Conservation (phyloP, 2,329 filamentous ascomycete species). For the Phaeosphaeriaceae sp. region DNA sequence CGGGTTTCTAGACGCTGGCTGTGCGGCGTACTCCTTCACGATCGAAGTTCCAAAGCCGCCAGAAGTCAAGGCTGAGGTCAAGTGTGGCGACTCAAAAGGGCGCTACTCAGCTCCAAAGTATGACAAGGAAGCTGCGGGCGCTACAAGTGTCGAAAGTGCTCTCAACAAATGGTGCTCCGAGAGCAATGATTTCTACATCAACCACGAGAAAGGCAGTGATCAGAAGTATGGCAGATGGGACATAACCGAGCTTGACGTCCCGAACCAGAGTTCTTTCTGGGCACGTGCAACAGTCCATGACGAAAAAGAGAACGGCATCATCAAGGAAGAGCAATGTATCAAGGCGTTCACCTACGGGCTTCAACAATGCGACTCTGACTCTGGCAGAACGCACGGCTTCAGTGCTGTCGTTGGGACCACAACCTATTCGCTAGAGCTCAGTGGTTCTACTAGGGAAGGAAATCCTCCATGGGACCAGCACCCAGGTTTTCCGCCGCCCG, state of each 20-base stretch:
- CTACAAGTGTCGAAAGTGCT: conserved; percentile 6
- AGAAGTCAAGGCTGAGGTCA: conserved; percentile 1
- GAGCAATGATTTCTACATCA: neutral
- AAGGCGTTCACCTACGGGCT: conserved; percentile 4
- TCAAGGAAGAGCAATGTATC: conserved; percentile 4
- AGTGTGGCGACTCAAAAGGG: conserved; percentile 5
- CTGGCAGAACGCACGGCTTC: conserved; percentile 8
- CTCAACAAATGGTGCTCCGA: conserved; percentile 9
- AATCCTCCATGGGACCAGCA: conserved; percentile 12
- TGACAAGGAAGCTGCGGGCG: conserved; percentile 7
- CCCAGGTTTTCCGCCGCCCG: conserved; percentile 3
- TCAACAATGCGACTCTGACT: conserved; percentile 6
- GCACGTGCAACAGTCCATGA: conserved; percentile 5
- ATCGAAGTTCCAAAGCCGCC: conserved; percentile 3
- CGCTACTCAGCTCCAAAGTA: conserved; percentile 9
- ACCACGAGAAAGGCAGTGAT: neutral
- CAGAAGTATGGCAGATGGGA: conserved; percentile 3
- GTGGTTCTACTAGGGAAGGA: conserved; percentile 4
- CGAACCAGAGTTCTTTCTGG: conserved; percentile 11
- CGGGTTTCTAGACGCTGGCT: conserved; percentile 7
- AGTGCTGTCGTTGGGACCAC: conserved; percentile 5
- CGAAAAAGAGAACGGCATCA: neutral
- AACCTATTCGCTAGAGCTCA: conserved; percentile 10
- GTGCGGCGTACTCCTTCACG: conserved; percentile 3
- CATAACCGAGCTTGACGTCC: conserved; percentile 3